These are phyloP conservation scores for Citropsis articulata DNA, from an alignment of 345 rosid species.

Conservation along the genomic window DNA sequence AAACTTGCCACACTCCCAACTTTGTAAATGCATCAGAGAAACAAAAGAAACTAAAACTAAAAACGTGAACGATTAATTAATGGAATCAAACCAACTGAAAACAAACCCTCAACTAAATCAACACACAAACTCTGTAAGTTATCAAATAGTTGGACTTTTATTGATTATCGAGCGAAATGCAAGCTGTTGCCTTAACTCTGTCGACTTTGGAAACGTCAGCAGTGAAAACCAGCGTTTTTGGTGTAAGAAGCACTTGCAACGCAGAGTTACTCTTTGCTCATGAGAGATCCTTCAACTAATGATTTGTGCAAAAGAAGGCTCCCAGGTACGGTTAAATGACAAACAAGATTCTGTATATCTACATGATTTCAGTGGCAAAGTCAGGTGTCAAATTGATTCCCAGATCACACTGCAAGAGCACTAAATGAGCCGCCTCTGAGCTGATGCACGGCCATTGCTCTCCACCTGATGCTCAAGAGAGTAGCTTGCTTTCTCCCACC, in stretches of 20 bases:
- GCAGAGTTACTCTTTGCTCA: neutral
- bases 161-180: neutral
- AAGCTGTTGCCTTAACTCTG: neutral
- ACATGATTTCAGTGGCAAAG: conserved; percentile 10
- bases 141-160: neutral
- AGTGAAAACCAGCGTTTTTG: neutral
- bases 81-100: conserved; percentile 11
- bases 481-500: conserved; percentile 1
- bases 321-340: conserved; percentile 5
- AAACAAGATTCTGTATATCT: conserved; percentile 6
- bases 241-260: neutral
- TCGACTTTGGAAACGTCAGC: neutral
- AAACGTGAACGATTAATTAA: neutral
- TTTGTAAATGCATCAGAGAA: neutral
- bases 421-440: neutral
- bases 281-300: neutral
- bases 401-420: neutral
- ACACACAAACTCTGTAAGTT: conserved; percentile 9
- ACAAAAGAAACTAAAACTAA: neutral
- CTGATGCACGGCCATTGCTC: neutral
- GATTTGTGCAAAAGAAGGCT: conserved; percentile 8
- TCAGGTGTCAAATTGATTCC: neutral
- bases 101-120: conserved; percentile 1
- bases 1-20: neutral
- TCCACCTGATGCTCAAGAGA: neutral